These are phyloP conservation scores for Fermentozyma sake DNA, from an alignment of 1,139 yeast genomes.

Conservation along the genomic window DNA sequence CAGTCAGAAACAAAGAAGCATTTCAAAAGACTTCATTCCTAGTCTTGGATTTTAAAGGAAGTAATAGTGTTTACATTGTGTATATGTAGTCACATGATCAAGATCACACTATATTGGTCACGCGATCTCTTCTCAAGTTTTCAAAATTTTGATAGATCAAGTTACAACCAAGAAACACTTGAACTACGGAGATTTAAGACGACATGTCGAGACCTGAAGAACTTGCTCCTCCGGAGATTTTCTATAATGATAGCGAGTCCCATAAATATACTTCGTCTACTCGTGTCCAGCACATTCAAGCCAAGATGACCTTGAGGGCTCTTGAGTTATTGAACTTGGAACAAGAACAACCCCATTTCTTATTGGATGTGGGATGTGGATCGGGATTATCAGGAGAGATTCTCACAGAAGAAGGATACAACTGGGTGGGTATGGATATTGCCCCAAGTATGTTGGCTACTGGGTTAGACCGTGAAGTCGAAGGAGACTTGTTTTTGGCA, in stretches of 20 bases:
- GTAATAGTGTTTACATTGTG: too few species aligned
- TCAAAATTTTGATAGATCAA: too few species aligned
- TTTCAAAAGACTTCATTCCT: too few species aligned
- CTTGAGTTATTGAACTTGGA: slow-evolving; percentile 74
- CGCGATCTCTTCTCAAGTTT: too few species aligned
- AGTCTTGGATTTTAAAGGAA: too few species aligned
- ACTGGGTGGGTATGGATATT: slow-evolving; percentile 97
- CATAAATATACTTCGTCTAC: slow-evolving; percentile 85
- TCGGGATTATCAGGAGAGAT: slow-evolving; percentile 96
- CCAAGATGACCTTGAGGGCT: slow-evolving; percentile 94
- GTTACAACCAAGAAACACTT: too few species aligned
- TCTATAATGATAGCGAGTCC: slow-evolving; percentile 87
- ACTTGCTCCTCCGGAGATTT: slow-evolving; percentile 95
- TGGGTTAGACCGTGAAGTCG: slow-evolving; percentile 86
- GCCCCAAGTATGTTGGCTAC: slow-evolving; percentile 95
- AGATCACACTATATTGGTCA: too few species aligned
- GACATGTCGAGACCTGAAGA: slow-evolving; percentile 95
- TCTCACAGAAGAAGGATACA: slow-evolving; percentile 86
- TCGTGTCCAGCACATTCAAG: slow-evolving; percentile 97
- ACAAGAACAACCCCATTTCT: slow-evolving; percentile 59
- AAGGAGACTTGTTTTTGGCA: slow-evolving; percentile 85
- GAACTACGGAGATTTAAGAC: too few species aligned
- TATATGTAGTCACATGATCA: too few species aligned
- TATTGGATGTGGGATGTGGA: slow-evolving; percentile 95
- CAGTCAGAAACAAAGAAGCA: too few species aligned